Conservation (phyloP, 495 filamentous ascomycete genomes). For the Polyplosphaeria fusca region DNA sequence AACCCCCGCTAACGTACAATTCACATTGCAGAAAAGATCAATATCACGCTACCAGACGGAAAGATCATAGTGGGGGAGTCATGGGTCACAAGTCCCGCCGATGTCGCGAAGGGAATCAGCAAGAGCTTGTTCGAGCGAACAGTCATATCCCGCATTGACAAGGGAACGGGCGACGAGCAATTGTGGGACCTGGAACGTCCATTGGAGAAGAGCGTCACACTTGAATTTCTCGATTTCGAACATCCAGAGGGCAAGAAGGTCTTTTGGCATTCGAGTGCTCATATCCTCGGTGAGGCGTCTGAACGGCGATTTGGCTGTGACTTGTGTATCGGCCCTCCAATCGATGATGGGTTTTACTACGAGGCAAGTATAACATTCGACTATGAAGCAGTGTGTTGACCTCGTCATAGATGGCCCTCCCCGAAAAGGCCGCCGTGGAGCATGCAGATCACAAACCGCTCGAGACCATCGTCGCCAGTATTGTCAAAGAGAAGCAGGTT, state of each 20-base stretch:
- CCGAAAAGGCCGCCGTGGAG: slow-evolving; percentile 67
- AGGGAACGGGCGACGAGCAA: slow-evolving; percentile 42
- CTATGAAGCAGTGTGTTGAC: slow-evolving; percentile 70
- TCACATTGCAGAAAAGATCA: slow-evolving; percentile 51
- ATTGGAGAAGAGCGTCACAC: slow-evolving; percentile 72
- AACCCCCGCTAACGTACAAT: neutral
- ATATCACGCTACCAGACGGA: slow-evolving; percentile 63
- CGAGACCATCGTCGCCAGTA: slow-evolving; percentile 67
- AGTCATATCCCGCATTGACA: slow-evolving; percentile 80
- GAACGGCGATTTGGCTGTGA: slow-evolving; percentile 87
- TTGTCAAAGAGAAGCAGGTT: slow-evolving; percentile 93
- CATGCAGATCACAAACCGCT: slow-evolving; percentile 74
- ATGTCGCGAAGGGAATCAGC: slow-evolving; percentile 63
- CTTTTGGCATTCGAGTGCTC: slow-evolving; percentile 92
- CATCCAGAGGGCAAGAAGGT: slow-evolving; percentile 77
- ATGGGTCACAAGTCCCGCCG: slow-evolving; percentile 69
- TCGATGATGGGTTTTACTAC: slow-evolving; percentile 74
- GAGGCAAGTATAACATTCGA: slow-evolving; percentile 8
- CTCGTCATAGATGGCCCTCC: slow-evolving; percentile 68
- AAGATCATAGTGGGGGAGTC: slow-evolving; percentile 59
- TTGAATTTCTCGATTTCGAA: slow-evolving; percentile 80
- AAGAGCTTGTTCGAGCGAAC: slow-evolving; percentile 70
- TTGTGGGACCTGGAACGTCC: slow-evolving; percentile 93
- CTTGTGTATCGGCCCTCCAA: slow-evolving; percentile 88
- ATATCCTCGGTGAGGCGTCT: slow-evolving; percentile 88